Evolutionary conservation across 495 filamentous ascomycete genomes (phyloP), one percentile per base, ranked within the genome.

Genomic region (Tuber magnatum): DNA sequence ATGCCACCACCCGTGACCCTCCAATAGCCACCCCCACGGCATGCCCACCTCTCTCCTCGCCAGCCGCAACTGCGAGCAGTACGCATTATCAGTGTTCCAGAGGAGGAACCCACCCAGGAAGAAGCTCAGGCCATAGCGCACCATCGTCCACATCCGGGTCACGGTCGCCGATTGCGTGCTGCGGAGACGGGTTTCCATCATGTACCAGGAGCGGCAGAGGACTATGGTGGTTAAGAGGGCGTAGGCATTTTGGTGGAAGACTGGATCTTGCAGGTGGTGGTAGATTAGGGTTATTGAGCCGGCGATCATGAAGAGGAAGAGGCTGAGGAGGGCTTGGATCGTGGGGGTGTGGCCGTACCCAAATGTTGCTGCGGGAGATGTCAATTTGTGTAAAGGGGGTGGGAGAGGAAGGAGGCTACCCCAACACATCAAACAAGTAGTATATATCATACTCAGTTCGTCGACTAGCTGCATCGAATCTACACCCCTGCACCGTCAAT

Each of bases 1-100:
- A 85, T 91, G 95, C 94, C 95, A 99, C 95, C 95, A 98, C 18
- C 93, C 95, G 86, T 99, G 95, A 0, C 93, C 94, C 84, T 98
- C 95, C 3, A 97, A 85, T 18, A 97, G 74, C 14, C 96, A 87
- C 1, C 94, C 92, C 95, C 95, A 99, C 0, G 95, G 95, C 65
- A 98, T 85, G 35, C 91, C 90, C 51, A 97, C 84, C 71, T 88
- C 82, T 73, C 90, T 89, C 76, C 94, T 89, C 89, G 91, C 93
- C 20, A 73, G 79, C 16, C 91, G 87, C 71, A 97, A 84, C n/a
- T 85, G 86, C 40, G 86, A 85, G 83, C 95, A 99, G 81, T 90
- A 97, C 71, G 86, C 82, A 75, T 93, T 97, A 80, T 99, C 95
- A 79, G 97, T 78, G 73, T 87, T 91, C 95, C 95, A 99, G 70